Evolutionary conservation across 768 basidiomycete species (phyloP).

Genomic region (Amanita muscaria): DNA sequence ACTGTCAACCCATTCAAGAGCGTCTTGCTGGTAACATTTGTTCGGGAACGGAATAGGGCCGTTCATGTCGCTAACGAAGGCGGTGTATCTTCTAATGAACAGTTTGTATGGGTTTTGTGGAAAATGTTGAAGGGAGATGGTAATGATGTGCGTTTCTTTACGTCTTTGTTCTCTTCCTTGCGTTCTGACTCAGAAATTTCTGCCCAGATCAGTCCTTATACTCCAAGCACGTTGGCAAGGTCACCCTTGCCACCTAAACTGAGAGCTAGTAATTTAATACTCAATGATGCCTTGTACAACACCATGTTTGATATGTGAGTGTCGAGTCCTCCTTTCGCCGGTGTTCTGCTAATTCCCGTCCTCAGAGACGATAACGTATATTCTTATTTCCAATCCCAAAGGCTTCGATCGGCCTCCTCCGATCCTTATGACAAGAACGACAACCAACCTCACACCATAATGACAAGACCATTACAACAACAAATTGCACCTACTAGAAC

Average conservation of each 20-base stretch:
- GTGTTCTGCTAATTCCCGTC: neutral
- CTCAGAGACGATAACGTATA: conserved; percentile 37
- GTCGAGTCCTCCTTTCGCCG: conserved; percentile 5
- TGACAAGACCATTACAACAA: too few species aligned
- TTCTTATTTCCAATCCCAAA: conserved; percentile 31
- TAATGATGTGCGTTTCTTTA: conserved; percentile 49
- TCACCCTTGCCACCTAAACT: conserved; percentile 72
- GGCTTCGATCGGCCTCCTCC: conserved; percentile 33
- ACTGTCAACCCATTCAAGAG: conserved; percentile 77
- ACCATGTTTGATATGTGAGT: conserved; percentile 42
- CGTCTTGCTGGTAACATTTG: conserved; percentile 56
- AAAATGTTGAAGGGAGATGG: conserved; percentile 81
- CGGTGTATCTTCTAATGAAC: conserved; percentile 56
- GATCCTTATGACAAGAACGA: conserved; percentile 19
- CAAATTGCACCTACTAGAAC: conserved; percentile 17
- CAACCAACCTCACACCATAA: conserved; percentile 8
- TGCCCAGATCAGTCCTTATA: conserved; percentile 72
- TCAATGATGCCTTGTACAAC: conserved; percentile 56
- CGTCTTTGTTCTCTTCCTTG: neutral
- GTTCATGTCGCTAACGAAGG: conserved; percentile 38
- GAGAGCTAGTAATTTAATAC: conserved; percentile 58
- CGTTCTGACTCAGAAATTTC: neutral
- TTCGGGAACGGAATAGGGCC: conserved; percentile 59
- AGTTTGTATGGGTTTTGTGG: conserved; percentile 81
- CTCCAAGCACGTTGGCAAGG: conserved; percentile 62